phyloP scores from a whole-genome alignment of 225 moss, liverwort and hornwort species.

The Climacium dendroides region DNA sequence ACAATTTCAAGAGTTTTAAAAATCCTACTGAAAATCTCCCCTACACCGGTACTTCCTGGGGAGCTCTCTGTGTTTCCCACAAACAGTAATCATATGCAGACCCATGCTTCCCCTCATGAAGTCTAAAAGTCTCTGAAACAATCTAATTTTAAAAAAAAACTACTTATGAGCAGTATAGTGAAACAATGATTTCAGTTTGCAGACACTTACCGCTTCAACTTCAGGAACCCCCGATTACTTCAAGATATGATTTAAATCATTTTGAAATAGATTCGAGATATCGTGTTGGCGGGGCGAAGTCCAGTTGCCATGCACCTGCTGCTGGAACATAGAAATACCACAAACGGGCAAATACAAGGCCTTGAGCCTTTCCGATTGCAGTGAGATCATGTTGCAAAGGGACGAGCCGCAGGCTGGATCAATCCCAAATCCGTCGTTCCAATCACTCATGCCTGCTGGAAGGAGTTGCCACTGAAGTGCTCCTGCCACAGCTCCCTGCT shows the following conservation, averaged over 20 bases:
- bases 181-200: neutral
- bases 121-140: neutral
- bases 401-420: neutral
- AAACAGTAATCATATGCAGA: neutral
- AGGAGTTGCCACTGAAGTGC: conserved; percentile 63
- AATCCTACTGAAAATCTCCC: neutral
- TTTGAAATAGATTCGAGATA: neutral
- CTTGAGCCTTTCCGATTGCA: conserved; percentile 32
- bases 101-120: neutral
- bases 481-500: conserved; percentile 39
- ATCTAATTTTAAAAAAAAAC: neutral
- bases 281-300: neutral
- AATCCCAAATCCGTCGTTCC: conserved; percentile 51
- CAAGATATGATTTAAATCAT: neutral
- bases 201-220: neutral
- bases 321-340: neutral
- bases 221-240: neutral
- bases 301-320: neutral
- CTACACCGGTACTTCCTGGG: neutral
- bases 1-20: neutral
- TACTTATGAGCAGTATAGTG: neutral
- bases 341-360: conserved; percentile 11
- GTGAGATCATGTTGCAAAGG: conserved; percentile 8
- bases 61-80: neutral
- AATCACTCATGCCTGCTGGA: conserved; percentile 28